Evolutionary conservation across 768 basidiomycete genomes (phyloP), one percentile per base, ranked within the genome.

Genomic region (Nidula microcarpa): DNA sequence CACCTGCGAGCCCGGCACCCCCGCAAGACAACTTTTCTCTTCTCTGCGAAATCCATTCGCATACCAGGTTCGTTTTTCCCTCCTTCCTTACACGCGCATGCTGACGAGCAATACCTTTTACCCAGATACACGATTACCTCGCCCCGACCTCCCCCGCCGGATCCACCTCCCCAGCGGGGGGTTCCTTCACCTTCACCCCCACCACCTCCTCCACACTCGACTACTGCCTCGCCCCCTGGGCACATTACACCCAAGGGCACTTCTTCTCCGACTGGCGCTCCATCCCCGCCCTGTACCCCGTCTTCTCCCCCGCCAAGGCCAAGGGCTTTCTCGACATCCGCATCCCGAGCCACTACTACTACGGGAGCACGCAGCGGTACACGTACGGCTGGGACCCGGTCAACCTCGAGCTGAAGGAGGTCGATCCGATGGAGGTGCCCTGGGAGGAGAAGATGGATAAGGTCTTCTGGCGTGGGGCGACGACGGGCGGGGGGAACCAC

Each of bases 191-290:
- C 0, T 98, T 98, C 66, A 73, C 74, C 10, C 58, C 70, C 32
- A 69, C 69, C 1, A 84, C 86, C 8, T 84, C 90, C n/a, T 75
- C 82, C 49, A 73, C 75, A 4, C 78, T 83, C 56, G 85, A 95
- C 62, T 94, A 89, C 64, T 99, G 97, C 69, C 62, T 72, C 33
- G 74, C 82, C 34, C 94, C 96, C 0, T 88, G 91, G 71, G 86
- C 89, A 16, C 94, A 88, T 59, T 86, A 89, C 62, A 79, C 80
- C 32, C 97, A 98, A 65, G 94, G 95, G 9, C 94, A 94, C 69
- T 98, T 97, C 70, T 98, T 97, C 80, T 92, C 91, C 14, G 96
- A 99, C 68, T 97, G 93, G 91, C 77, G 95, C 17, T 89, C 88
- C 0, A 86, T 98, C 53, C 82, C 89, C 9, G 82, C 82, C 1